phyloP scores from a whole-genome alignment of 1,139 yeast species.

The Geotrichum fermentans region DNA sequence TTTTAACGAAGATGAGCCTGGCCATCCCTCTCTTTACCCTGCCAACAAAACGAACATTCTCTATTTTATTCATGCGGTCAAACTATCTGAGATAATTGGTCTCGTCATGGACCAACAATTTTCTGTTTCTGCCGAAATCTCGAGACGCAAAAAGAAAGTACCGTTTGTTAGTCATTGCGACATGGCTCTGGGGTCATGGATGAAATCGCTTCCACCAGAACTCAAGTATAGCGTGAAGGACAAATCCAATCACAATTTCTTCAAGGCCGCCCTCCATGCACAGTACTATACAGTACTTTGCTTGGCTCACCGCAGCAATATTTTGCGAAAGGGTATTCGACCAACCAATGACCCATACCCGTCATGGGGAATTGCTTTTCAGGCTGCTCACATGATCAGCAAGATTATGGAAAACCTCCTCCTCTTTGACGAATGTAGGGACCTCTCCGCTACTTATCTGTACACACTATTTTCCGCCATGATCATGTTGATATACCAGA shows the following conservation, averaged over 20 bases:
- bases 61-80: conserved; percentile 60
- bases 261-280: conserved; percentile 59
- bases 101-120: conserved; percentile 67
- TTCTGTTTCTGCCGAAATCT: conserved; percentile 61
- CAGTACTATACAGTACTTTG: conserved; percentile 71
- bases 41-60: conserved; percentile 48
- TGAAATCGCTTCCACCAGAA: conserved; percentile 60
- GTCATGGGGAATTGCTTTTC: conserved; percentile 81
- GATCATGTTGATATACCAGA: conserved; percentile 69
- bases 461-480: conserved; percentile 60
- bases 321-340: conserved; percentile 39
- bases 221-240: conserved; percentile 60
- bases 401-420: conserved; percentile 57
- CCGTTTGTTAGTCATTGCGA: conserved; percentile 69
- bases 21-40: conserved; percentile 43
- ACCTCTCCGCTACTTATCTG: conserved; percentile 54
- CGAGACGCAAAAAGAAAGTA: conserved; percentile 45
- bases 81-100: conserved; percentile 70
- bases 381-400: conserved; percentile 77
- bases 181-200: conserved; percentile 76
- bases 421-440: conserved; percentile 48
- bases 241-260: conserved; percentile 47
- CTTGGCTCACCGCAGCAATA: conserved; percentile 66
- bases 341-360: conserved; percentile 53
- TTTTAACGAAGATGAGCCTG: conserved; percentile 56